phyloP scores from a whole-genome alignment of 371 early-diverging fungal species.

The Dinochytrium kinnereticum region DNA sequence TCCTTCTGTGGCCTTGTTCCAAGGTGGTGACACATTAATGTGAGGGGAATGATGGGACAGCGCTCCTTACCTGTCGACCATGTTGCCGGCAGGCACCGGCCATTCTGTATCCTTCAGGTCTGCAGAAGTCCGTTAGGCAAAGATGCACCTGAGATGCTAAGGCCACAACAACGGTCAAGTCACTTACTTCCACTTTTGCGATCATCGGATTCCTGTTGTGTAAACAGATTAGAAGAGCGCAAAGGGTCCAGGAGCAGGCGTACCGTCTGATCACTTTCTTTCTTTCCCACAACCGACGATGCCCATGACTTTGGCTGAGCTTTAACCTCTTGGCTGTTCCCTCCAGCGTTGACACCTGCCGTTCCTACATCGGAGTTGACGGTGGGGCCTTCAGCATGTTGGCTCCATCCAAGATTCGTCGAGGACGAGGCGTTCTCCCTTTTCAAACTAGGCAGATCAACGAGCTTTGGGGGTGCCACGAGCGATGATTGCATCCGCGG shows the following conservation, averaged over 20 bases:
- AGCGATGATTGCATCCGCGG: slow-evolving; percentile 20
- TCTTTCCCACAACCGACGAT: slow-evolving; percentile 10
- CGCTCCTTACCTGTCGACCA: not conserved
- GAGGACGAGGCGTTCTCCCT: slow-evolving; percentile 1
- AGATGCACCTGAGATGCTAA: too few relatives aligned
- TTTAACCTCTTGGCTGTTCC: not conserved
- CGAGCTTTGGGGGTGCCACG: slow-evolving; percentile 13
- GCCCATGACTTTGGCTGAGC: slow-evolving; percentile 19
- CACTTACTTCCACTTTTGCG: not conserved
- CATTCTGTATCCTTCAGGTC: slow-evolving; percentile 9
- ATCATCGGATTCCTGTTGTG: too few relatives aligned
- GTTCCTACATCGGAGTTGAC: not conserved
- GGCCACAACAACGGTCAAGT: too few relatives aligned
- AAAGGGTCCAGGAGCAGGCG: too few relatives aligned
- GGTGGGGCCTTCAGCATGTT: not conserved
- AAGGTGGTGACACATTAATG: not conserved
- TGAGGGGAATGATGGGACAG: not conserved
- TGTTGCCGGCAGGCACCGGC: slow-evolving; percentile 9
- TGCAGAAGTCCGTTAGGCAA: too few relatives aligned
- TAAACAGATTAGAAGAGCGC: too few relatives aligned
- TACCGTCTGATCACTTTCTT: not conserved
- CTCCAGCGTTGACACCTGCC: not conserved
- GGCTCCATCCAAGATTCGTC: not conserved
- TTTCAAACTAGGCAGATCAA: slow-evolving; percentile 19
- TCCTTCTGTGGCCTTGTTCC: not conserved